A percentile compares a stretch with the other conserved stretches of the same genome.
Evolutionary conservation across 2,329 filamentous ascomycete species (phyloP).

Genomic region (Trichoderma polysporum): DNA sequence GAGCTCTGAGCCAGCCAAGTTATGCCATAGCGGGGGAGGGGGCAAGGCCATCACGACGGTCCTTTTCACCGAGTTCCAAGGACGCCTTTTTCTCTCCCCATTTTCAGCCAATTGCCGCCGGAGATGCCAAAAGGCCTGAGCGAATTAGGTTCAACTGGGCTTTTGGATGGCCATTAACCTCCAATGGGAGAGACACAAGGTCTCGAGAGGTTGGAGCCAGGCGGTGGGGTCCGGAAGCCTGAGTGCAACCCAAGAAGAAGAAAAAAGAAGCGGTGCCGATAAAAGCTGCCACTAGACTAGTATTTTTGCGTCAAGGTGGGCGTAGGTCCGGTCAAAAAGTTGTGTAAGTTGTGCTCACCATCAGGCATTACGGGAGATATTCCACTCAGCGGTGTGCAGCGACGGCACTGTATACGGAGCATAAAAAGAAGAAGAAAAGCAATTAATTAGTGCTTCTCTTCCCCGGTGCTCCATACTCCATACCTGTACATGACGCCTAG

Average conservation of each 20-base stretch:
- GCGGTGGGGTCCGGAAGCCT: constrained; percentile 18
- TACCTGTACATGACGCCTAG: not conserved
- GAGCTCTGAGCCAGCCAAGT: not conserved
- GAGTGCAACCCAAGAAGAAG: not conserved
- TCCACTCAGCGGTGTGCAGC: not conserved
- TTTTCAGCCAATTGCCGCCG: constrained; percentile 12
- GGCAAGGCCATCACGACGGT: constrained; percentile 12
- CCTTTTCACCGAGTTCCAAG: constrained; percentile 14
- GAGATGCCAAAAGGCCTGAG: not conserved
- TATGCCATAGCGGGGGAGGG: constrained; percentile 23
- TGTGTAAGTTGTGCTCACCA: not conserved
- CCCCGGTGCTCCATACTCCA: not conserved
- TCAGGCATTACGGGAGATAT: not conserved
- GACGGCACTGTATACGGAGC: not conserved
- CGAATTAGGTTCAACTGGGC: constrained; percentile 15
- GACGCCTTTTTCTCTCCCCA: not conserved
- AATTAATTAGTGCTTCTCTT: not conserved
- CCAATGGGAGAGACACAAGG: constrained; percentile 12
- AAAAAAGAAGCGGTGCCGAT: constrained; percentile 2
- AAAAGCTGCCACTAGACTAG: not conserved
- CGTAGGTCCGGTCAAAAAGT: not conserved
- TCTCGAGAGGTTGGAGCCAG: not conserved
- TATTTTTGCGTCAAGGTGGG: not conserved
- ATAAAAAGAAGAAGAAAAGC: not conserved
- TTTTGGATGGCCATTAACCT: constrained; percentile 6